Conservation (phyloP, 2,329 filamentous ascomycete species). For the Monilinia fructicola region DNA sequence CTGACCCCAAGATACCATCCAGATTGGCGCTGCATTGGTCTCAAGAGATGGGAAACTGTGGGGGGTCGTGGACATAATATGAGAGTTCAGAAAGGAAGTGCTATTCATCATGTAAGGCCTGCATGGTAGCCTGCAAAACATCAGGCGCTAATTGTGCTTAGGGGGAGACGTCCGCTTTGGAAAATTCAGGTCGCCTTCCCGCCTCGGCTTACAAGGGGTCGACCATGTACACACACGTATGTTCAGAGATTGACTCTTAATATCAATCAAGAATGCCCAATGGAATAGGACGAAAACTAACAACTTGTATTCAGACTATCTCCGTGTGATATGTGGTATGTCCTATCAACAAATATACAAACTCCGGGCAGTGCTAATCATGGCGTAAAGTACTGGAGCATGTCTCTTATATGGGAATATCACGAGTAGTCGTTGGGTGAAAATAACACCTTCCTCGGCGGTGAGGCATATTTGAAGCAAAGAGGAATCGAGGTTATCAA, state of each 20-base stretch:
- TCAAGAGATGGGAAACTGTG: slow-evolving; percentile 67
- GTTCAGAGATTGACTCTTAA: background rate
- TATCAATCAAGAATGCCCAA: background rate
- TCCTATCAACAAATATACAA: slow-evolving; percentile 1
- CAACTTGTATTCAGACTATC: slow-evolving; percentile 50
- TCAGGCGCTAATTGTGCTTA: slow-evolving; percentile 40
- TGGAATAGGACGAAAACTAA: background rate
- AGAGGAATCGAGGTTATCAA: slow-evolving; percentile 74
- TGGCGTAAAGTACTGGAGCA: slow-evolving; percentile 58
- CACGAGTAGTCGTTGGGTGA: slow-evolving; percentile 75
- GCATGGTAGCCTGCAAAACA: background rate
- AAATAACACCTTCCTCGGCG: slow-evolving; percentile 69
- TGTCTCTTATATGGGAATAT: slow-evolving; percentile 75
- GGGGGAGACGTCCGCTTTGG: slow-evolving; percentile 75
- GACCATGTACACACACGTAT: slow-evolving; percentile 77
- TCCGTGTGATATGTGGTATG: slow-evolving; percentile 70
- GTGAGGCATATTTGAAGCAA: slow-evolving; percentile 66
- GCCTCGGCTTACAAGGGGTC: slow-evolving; percentile 67
- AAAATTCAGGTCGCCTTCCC: slow-evolving; percentile 70
- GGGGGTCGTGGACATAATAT: slow-evolving; percentile 72
- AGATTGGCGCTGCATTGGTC: slow-evolving; percentile 61
- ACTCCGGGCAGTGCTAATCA: slow-evolving; percentile 12
- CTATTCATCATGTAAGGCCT: slow-evolving; percentile 65
- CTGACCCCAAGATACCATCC: slow-evolving; percentile 10
- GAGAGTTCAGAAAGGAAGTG: slow-evolving; percentile 69